These are phyloP conservation scores for Alternaria consortialis DNA, from an alignment of 2,329 filamentous ascomycete species.

Conservation along the genomic window DNA sequence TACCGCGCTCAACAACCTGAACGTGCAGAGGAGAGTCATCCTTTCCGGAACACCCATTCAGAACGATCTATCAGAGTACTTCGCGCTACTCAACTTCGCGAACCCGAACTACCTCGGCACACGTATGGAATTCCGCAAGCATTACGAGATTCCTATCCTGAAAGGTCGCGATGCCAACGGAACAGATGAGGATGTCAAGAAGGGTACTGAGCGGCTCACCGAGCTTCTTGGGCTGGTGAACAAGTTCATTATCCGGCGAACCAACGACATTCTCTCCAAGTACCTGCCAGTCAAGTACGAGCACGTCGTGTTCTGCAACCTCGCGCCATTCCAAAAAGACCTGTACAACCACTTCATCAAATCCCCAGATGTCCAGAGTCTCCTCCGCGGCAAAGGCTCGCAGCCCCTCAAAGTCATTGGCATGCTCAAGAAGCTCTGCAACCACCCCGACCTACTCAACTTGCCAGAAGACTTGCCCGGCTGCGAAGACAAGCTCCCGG, in stretches of 20 bases:
- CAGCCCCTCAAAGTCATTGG: constrained; percentile 97
- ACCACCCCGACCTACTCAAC: constrained; percentile 92
- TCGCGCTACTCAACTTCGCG: constrained; percentile 93
- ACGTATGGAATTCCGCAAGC: constrained; percentile 89
- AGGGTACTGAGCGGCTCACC: constrained; percentile 81
- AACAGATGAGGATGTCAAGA: constrained; percentile 80
- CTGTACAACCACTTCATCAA: constrained; percentile 98
- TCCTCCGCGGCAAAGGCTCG: constrained; percentile 91
- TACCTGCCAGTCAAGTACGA: constrained; percentile 99
- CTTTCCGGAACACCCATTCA: constrained; percentile 97
- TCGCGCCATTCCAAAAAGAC: constrained; percentile 89
- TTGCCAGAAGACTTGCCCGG: constrained; percentile 85
- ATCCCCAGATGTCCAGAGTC: constrained; percentile 90
- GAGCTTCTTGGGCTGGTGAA: constrained; percentile 89
- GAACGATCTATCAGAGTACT: constrained; percentile 98
- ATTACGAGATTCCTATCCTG: constrained; percentile 91
- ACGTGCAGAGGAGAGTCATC: constrained; percentile 91
- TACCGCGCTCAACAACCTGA: constrained; percentile 85
- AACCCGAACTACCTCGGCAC: constrained; percentile 93
- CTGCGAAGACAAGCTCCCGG: constrained; percentile 80
- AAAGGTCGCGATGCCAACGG: constrained; percentile 90
- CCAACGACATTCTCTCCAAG: constrained; percentile 97
- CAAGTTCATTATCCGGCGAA: constrained; percentile 97
- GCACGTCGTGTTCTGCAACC: constrained; percentile 97
- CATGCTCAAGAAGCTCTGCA: constrained; percentile 97